Evolutionary conservation across 2,329 filamentous ascomycete species (phyloP).

Genomic region (Botrytis galanthina): DNA sequence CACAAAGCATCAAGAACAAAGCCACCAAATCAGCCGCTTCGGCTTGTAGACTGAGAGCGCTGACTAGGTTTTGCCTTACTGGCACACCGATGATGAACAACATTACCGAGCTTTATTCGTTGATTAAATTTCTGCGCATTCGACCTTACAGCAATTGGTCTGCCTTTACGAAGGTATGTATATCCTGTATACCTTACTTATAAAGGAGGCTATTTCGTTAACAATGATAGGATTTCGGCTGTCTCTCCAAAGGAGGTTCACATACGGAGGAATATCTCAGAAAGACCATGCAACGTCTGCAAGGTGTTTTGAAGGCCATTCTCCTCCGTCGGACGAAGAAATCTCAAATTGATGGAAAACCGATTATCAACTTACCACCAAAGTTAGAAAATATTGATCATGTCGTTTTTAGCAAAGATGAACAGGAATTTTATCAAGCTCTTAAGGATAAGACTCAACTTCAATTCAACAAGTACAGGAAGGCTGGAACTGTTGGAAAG

Average conservation of each 20-base stretch:
- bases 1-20: conserved; percentile 77
- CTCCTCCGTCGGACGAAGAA: conserved; percentile 81
- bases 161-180: conserved; percentile 56
- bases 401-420: conserved; percentile 65
- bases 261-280: conserved; percentile 27
- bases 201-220: conserved; percentile 24
- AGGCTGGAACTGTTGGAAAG: conserved; percentile 62
- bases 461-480: conserved; percentile 74
- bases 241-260: conserved; percentile 31
- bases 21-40: conserved; percentile 60
- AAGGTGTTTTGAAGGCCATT: conserved; percentile 73
- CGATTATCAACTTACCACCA: conserved; percentile 66
- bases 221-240: conserved; percentile 31
- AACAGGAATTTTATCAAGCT: conserved; percentile 61
- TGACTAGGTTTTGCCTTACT: conserved; percentile 70
- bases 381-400: conserved; percentile 62
- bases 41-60: conserved; percentile 55
- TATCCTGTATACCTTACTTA: conserved; percentile 5
- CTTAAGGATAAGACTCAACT: conserved; percentile 66
- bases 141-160: conserved; percentile 67
- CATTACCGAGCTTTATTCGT: conserved; percentile 72
- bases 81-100: conserved; percentile 90
- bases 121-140: conserved; percentile 75
- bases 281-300: conserved; percentile 66
- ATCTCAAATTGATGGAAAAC: conserved; percentile 74